phyloP scores from a whole-genome alignment of 306 rosid species.

The Pueraria montana region DNA sequence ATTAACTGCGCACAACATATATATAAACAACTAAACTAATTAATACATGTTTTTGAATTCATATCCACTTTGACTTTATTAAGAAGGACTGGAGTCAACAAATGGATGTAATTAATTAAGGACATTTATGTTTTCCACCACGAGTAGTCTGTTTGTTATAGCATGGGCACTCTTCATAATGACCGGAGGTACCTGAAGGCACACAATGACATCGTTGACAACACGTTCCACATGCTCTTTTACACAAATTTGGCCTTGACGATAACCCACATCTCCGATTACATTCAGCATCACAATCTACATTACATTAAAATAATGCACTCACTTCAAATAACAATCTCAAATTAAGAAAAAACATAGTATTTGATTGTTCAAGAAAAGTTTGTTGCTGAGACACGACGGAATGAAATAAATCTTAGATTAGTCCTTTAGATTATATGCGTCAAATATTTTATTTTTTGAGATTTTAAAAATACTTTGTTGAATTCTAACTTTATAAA shows the following conservation, averaged over 20 bases:
- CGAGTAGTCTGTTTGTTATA: not conserved
- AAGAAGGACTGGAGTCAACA: not conserved
- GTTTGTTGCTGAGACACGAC: no score
- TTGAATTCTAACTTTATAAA: not conserved
- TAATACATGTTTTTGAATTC: not conserved
- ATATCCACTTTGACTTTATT: not conserved
- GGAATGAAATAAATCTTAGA: not conserved
- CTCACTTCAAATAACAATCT: no score
- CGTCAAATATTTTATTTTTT: no score
- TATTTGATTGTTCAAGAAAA: no score
- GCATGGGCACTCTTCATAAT: not conserved
- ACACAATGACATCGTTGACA: not conserved
- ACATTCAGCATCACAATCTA: no score
- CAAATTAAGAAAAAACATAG: no score
- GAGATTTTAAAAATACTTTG: not conserved
- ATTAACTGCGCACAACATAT: no score
- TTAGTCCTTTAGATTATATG: not conserved
- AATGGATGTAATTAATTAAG: not conserved
- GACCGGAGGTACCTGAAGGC: not conserved
- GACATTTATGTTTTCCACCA: not conserved
- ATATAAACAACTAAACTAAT: not conserved
- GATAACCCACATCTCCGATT: not conserved
- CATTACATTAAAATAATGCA: not conserved
- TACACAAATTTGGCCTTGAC: not conserved
- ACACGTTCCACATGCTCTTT: not conserved